phyloP scores from a whole-genome alignment of 1,139 yeast genomes.

The Wickerhamomyces sp. region DNA sequence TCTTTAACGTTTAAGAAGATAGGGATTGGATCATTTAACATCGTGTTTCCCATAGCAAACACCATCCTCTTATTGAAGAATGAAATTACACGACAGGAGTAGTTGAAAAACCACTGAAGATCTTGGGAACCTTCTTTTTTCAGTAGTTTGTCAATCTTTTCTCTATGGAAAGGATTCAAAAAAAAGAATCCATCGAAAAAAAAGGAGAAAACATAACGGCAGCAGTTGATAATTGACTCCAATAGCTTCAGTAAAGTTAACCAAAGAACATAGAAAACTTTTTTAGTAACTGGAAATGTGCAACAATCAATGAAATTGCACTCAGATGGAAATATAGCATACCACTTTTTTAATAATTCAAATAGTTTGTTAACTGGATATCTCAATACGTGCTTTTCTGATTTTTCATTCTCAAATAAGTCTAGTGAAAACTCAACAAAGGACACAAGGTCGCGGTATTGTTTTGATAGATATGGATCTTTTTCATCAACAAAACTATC shows the following conservation, averaged over 20 bases:
- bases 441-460: conserved; percentile 8
- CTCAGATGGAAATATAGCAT: conserved; percentile 14
- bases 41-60: conserved; percentile 13
- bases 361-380: conserved; percentile 18
- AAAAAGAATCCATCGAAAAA: conserved; percentile 17
- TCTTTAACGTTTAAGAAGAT: conserved; percentile 9
- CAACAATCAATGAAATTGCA: conserved; percentile 10
- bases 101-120: conserved; percentile 13
- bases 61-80: conserved; percentile 16
- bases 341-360: conserved; percentile 12
- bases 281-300: conserved; percentile 6
- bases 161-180: conserved; percentile 10
- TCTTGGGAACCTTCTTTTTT: neutral
- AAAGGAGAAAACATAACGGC: conserved; percentile 18
- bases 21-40: conserved; percentile 19
- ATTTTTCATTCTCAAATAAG: conserved; percentile 8
- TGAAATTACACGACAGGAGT: conserved; percentile 18
- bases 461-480: conserved; percentile 4
- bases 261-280: conserved; percentile 19
- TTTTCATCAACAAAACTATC: conserved; percentile 7
- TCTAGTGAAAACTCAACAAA: conserved; percentile 6
- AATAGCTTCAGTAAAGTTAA: conserved; percentile 11
- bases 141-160: neutral
- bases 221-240: conserved; percentile 14
- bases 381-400: conserved; percentile 11